Base-by-base conservation (phyloP, 768 basidiomycete genomes). In the Calvatia gigantea region DNA sequence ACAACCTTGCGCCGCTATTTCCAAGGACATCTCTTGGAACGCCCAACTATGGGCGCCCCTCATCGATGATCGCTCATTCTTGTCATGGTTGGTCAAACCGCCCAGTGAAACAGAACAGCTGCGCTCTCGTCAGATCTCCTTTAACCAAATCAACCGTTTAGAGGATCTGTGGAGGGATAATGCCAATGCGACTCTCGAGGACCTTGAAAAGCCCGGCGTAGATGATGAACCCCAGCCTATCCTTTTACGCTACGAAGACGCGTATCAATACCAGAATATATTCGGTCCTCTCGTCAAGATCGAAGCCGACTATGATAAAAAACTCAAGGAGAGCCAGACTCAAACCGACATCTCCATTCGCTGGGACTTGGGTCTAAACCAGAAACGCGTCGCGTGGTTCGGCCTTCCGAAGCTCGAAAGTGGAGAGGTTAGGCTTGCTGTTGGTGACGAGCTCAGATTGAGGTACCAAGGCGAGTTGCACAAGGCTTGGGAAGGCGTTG, bases 381-480 rank as follows among this genome's bases (percentile, higher is more conserved):
- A 99, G 74, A 98, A 98, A 73, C 84, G 97, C 28, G 89, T 98
- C n/a, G 96, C 97, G 0, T 99, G 96, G 94, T 99, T 99, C 70
- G 75, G 83, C 57, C 74, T 99, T 67, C 97, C 97, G 2, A 98
- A 98, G 73, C 78, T 99, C 55, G 97, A 99, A 74, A 96, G 93
- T 64, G 97, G 97, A 21, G 97, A 99, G 72, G 95, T 99, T 19
- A 82, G 95, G 62, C 76, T 99, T 45, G 97, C 97, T 0, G 95
- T 97, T 14, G 97, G 97, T 31, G 97, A 99, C 65, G 97, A 99
- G 66, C 71, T 99, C 58, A 77, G 96, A 63, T 68, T 99, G 66
- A 84, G 92, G 65, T 98, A 98, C 65, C 77, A 84, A 28, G 95
- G 94, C 6, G 90, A 94, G 66, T 67, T 93, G 61, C 92, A 94